These are phyloP conservation scores for Agapanthus africanus DNA, from an alignment of 106 monocot species.

Conservation along the genomic window DNA sequence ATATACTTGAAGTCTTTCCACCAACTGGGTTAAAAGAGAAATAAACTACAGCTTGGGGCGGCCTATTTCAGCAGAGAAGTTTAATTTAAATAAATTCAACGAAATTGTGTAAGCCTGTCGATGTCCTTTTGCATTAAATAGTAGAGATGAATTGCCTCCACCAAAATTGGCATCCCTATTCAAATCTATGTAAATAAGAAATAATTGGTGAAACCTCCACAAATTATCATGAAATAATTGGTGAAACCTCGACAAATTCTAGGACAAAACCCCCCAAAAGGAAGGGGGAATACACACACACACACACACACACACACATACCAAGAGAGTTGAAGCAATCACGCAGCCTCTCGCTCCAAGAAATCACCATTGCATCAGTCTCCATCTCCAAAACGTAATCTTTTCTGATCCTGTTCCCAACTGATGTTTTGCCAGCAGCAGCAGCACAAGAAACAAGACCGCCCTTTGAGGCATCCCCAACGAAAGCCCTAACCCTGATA, in stretches of 20 bases:
- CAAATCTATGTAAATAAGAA: background rate
- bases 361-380: constrained; percentile 18
- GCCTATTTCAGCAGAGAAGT: background rate
- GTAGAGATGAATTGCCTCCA: no score
- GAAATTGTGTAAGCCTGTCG: no score
- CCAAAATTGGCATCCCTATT: constrained; percentile 7
- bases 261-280: background rate
- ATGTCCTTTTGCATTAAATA: no score
- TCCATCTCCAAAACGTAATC: constrained; percentile 62
- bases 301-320: no score
- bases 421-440: background rate
- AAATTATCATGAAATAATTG: background rate
- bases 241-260: background rate
- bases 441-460: background rate
- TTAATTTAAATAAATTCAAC: no score
- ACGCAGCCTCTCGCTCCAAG: constrained; percentile 39
- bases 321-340: constrained; percentile 55
- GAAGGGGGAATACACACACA: background rate
- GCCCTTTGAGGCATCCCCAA: background rate
- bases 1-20: no score
- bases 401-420: constrained; percentile 50
- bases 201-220: background rate
- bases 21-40: no score
- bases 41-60: no score
- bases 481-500: constrained; percentile 40